Percentiles rank a stretch among this genome's conserved stretches.
These are phyloP conservation scores for Fusarium sororula DNA, from an alignment of 2,329 filamentous ascomycete genomes.

Conservation along the genomic window DNA sequence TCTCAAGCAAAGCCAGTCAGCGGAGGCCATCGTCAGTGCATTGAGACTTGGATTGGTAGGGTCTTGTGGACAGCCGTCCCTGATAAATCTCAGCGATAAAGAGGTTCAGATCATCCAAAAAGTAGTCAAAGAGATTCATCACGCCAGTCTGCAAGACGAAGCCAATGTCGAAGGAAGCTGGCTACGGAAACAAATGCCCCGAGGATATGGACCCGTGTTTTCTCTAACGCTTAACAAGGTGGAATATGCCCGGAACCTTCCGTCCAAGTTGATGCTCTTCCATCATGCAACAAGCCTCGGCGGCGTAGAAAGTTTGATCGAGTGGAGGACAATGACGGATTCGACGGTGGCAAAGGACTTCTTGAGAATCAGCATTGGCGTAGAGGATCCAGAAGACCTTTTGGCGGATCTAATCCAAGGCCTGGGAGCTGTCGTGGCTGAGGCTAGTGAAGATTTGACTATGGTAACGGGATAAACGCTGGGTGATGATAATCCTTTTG, in stretches of 20 bases:
- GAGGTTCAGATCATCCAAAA: constrained; percentile 53
- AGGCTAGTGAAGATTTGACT: not conserved
- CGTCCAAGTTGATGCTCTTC: constrained; percentile 82
- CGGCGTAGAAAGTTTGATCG: constrained; percentile 93
- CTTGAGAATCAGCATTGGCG: constrained; percentile 83
- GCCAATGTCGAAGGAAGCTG: constrained; percentile 68
- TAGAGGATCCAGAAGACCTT: constrained; percentile 88
- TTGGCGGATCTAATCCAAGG: constrained; percentile 75
- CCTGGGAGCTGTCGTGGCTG: constrained; percentile 53
- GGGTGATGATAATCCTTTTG: too few relatives aligned
- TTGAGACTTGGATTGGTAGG: constrained; percentile 67
- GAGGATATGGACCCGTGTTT: constrained; percentile 90
- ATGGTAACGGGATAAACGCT: too few relatives aligned
- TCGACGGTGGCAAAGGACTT: constrained; percentile 73
- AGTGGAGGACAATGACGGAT: constrained; percentile 95
- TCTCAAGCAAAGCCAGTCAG: constrained; percentile 75
- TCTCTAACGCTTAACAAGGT: constrained; percentile 71
- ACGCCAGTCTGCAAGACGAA: constrained; percentile 81
- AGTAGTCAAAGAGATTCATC: constrained; percentile 69
- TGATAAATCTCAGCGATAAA: constrained; percentile 47
- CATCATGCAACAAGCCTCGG: constrained; percentile 94
- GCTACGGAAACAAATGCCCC: constrained; percentile 88
- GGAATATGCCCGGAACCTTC: constrained; percentile 71
- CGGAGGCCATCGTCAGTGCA: constrained; percentile 67
- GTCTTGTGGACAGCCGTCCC: fast-evolving